Conservation (phyloP, 2,329 filamentous ascomycete species). For the Aspergillus sp. region DNA sequence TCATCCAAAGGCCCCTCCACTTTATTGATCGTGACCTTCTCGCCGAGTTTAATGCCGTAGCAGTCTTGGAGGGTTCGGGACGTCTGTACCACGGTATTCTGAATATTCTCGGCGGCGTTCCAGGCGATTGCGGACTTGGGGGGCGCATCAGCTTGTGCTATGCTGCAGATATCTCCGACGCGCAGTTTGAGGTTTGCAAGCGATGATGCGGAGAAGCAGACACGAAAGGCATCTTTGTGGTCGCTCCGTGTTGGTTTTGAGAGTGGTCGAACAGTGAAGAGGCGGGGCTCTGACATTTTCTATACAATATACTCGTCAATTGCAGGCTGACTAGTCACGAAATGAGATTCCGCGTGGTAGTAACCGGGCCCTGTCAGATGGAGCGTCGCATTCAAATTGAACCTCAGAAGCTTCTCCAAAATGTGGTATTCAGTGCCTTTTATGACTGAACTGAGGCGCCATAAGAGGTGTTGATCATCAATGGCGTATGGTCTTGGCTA, state of each 20-base stretch:
- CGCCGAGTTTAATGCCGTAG: conserved; percentile 69
- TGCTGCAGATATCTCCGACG: conserved; percentile 56
- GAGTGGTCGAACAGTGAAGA: conserved; percentile 56
- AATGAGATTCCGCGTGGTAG: too few relatives aligned
- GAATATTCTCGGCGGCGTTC: conserved; percentile 60
- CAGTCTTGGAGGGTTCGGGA: conserved; percentile 70
- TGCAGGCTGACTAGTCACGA: background rate
- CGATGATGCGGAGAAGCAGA: conserved; percentile 56
- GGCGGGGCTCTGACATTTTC: conserved; percentile 36
- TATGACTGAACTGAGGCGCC: too few relatives aligned
- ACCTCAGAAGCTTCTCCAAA: too few relatives aligned
- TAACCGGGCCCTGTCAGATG: too few relatives aligned
- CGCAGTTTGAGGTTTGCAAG: conserved; percentile 55
- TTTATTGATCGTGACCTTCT: conserved; percentile 62
- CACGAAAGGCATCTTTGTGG: conserved; percentile 57
- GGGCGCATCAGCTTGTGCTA: conserved; percentile 34
- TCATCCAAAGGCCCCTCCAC: conserved; percentile 52
- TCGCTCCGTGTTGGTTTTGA: conserved; percentile 47
- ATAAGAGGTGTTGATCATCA: too few relatives aligned
- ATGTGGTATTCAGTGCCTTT: too few relatives aligned
- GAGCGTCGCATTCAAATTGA: background rate
- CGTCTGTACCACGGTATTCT: conserved; percentile 67
- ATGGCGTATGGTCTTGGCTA: too few relatives aligned
- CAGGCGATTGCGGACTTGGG: conserved; percentile 62
- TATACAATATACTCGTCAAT: background rate